A percentile compares a stretch with the other conserved stretches of the same genome.
phyloP scores from a whole-genome alignment of 345 rosid genomes.

The Limnanthes douglasii region DNA sequence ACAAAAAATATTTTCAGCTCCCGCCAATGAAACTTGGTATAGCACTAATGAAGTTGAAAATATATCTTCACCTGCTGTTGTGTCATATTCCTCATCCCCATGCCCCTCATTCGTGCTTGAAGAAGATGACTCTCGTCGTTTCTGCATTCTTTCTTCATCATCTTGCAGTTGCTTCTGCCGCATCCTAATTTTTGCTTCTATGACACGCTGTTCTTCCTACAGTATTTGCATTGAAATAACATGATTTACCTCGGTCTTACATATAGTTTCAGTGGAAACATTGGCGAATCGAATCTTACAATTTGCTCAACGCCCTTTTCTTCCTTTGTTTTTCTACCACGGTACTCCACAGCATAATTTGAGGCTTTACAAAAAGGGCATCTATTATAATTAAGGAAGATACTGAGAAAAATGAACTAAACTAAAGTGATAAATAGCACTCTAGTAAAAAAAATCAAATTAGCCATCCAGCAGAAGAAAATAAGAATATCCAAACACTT shows the following conservation, averaged over 20 bases:
- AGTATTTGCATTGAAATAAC: constrained; percentile 3
- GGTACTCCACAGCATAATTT: constrained; percentile 91
- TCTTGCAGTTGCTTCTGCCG: constrained; percentile 80
- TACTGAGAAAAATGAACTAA: constrained; percentile 9
- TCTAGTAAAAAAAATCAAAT: neutral
- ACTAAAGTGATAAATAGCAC: too few species aligned
- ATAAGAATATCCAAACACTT: neutral
- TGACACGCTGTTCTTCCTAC: constrained; percentile 94
- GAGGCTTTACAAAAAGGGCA: constrained; percentile 97
- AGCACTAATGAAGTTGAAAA: neutral
- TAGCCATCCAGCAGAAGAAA: neutral
- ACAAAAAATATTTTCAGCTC: too few species aligned
- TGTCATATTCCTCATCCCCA: constrained; percentile 37
- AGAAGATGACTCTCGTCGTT: constrained; percentile 53
- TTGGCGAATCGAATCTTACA: constrained; percentile 29
- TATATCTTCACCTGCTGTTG: constrained; percentile 29
- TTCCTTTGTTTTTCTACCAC: constrained; percentile 89
- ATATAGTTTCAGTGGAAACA: neutral
- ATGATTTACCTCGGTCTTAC: constrained; percentile 4
- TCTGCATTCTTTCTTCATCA: constrained; percentile 78
- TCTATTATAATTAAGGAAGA: constrained; percentile 47
- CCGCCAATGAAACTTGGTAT: neutral
- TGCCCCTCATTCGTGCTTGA: constrained; percentile 32
- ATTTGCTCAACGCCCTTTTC: constrained; percentile 94
- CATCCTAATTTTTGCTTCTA: constrained; percentile 92